Conservation (phyloP, 2,329 filamentous ascomycete species). For the Anthostomella pinea region DNA sequence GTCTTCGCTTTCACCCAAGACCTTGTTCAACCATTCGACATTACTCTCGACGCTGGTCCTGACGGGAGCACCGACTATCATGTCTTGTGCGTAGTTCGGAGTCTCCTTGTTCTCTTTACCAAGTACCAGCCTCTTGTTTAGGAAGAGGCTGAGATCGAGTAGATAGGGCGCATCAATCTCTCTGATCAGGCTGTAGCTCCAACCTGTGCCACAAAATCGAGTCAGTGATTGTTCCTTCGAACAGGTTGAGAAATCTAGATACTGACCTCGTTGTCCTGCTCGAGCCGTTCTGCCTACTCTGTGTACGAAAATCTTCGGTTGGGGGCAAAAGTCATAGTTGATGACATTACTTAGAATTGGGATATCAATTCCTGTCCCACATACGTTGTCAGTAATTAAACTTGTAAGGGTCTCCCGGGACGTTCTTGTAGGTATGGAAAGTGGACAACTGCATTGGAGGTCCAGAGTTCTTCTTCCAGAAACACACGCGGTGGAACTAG, state of each 20-base stretch:
- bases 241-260: too few species aligned
- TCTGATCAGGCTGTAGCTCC: constrained; percentile 90
- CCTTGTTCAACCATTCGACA: constrained; percentile 80
- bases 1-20: constrained; percentile 73
- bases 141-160: constrained; percentile 88
- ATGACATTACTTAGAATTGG: constrained; percentile 95
- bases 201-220: too few species aligned
- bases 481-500: too few species aligned
- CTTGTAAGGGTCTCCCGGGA: too few species aligned
- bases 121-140: constrained; percentile 77
- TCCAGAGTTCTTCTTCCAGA: too few species aligned
- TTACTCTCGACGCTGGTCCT: constrained; percentile 71
- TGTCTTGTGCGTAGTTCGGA: constrained; percentile 74
- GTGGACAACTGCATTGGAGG: background rate
- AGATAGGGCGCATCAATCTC: constrained; percentile 89
- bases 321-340: constrained; percentile 97
- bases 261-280: constrained; percentile 84
- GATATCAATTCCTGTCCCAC: too few species aligned
- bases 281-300: constrained; percentile 93
- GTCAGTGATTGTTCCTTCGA: too few species aligned
- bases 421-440: too few species aligned
- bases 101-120: constrained; percentile 60
- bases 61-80: constrained; percentile 75
- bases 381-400: too few species aligned
- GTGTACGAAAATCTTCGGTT: constrained; percentile 95